Evolutionary conservation across 108 stramenopile genomes (phyloP), one percentile per base, ranked within the genome.

Genomic region (Schizochytrium sp.): DNA sequence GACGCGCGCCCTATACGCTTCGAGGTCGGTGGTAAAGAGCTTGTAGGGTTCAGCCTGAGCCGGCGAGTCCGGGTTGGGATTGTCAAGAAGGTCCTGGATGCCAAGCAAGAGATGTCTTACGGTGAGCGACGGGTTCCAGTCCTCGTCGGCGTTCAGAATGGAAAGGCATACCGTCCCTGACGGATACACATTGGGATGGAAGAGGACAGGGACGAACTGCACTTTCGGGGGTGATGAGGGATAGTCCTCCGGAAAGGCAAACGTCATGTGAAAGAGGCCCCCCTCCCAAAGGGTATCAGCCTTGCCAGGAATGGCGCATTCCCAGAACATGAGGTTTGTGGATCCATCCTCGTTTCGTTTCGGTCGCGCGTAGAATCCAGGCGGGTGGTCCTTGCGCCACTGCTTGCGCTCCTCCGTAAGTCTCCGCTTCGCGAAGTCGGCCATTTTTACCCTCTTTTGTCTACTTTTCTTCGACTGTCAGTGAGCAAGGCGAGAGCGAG

Each of bases 141-240:
- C 99, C 90, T 99, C 97, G 90, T 99, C 99, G 91, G 98, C 99
- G 87, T 98, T 97, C 48, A 99, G 89, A 90, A 99, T 98, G 88
- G 95, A 95, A 23, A 99, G 93, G 91, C 99, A 99, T 88, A 99
- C 96, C 18, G 98, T 99, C n/a, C 99, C 99, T 57, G 92, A 95
- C 3, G 96, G 96, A 92, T 97, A 96, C 41, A 96, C 95, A 93
- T 96, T 97, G 23, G 95, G 95, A 88, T 97, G 96, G 72, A 96
- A 96, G 53, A 96, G 96, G 29, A 95, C 93, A 21, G 96, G 95
- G 48, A 93, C 92, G 89, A 97, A 98, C 93, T 97, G 97, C 93
- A 97, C 98, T 90, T 98, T 98, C 88, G 99, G 99, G 12, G 99
- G 98, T 87, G 97, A 97, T 63, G 96, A 95, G 21, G 98, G 99